These are phyloP conservation scores for Fusarium sarcochroum DNA, from an alignment of 2,329 filamentous ascomycete species.

Conservation along the genomic window DNA sequence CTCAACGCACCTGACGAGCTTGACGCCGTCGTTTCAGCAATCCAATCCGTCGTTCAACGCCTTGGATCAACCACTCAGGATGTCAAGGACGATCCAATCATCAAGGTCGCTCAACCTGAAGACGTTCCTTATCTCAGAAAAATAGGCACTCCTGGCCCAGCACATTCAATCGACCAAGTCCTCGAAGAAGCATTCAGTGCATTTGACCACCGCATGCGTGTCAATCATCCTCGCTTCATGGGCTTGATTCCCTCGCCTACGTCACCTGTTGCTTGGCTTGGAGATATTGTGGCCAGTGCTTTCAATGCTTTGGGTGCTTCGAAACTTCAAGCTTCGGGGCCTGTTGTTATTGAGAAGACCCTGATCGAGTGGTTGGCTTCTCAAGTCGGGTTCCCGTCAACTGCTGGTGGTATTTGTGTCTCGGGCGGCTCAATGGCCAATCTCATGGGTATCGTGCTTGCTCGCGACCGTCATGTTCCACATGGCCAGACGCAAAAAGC, in stretches of 20 bases:
- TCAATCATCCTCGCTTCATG: conserved; percentile 37
- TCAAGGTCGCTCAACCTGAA: conserved; percentile 28
- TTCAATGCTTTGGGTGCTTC: conserved; percentile 42
- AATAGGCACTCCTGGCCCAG: conserved; percentile 22
- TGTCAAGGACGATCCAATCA: conserved; percentile 21
- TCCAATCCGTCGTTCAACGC: conserved; percentile 13
- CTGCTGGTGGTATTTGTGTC: conserved; percentile 43
- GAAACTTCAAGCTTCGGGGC: conserved; percentile 40
- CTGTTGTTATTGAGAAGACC: conserved; percentile 44
- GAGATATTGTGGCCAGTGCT: conserved; percentile 36
- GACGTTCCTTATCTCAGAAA: conserved; percentile 22
- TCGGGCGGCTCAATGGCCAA: conserved; percentile 49
- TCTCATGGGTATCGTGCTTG: conserved; percentile 42
- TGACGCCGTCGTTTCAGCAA: conserved; percentile 13
- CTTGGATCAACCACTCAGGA: conserved; percentile 20
- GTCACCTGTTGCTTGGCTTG: conserved; percentile 44
- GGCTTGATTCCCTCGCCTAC: conserved; percentile 45
- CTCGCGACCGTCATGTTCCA: conserved; percentile 36
- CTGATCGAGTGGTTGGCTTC: conserved; percentile 44
- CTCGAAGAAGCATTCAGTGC: conserved; percentile 23
- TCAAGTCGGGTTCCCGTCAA: conserved; percentile 29
- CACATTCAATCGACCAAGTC: conserved; percentile 25
- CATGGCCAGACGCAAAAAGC: conserved; percentile 12
- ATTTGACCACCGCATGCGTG: conserved; percentile 32
- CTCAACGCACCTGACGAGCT: conserved; percentile 13